Conservation (phyloP, 768 basidiomycete species). For the Termitomyces titanicus region DNA sequence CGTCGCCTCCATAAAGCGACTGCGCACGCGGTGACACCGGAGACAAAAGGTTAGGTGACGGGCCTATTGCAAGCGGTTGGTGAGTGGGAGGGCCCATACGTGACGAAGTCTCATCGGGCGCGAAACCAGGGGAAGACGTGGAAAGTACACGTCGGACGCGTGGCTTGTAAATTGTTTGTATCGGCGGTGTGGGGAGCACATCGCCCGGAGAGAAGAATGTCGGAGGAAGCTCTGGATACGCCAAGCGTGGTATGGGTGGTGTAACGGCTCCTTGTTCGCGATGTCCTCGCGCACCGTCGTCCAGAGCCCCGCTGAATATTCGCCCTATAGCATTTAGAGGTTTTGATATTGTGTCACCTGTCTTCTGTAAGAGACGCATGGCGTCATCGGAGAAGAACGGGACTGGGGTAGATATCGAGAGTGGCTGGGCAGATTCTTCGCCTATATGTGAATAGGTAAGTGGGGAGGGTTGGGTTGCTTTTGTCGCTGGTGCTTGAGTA, state of each 20-base stretch:
- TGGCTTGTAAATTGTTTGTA: constrained; percentile 73
- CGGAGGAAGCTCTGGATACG: constrained; percentile 32
- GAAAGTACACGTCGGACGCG: constrained; percentile 56
- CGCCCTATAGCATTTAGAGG: constrained; percentile 86
- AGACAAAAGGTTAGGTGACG: constrained; percentile 37
- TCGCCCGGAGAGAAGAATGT: constrained; percentile 39
- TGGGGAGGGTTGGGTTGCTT: constrained; percentile 12
- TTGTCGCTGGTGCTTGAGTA: constrained; percentile 24
- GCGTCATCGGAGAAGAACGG: constrained; percentile 68
- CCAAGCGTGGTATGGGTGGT: constrained; percentile 35
- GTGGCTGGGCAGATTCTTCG: constrained; percentile 85
- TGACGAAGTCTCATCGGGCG: constrained; percentile 50
- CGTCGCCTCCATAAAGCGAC: constrained; percentile 32
- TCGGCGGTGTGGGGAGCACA: constrained; percentile 29
- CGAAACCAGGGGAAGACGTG: constrained; percentile 31
- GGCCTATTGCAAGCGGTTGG: constrained; percentile 45
- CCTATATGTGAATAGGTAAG: constrained; percentile 56
- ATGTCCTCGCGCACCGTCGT: constrained; percentile 56
- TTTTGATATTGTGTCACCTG: constrained; percentile 87
- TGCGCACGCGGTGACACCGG: constrained; percentile 44
- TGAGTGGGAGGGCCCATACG: constrained; percentile 43
- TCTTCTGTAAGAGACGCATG: constrained; percentile 79
- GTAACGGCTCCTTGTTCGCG: constrained; percentile 25
- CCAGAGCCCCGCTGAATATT: constrained; percentile 83
- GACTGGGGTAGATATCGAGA: constrained; percentile 58